Percentiles rank a stretch among this genome's conserved stretches.
phyloP scores from a whole-genome alignment of 2,329 filamentous ascomycete genomes.

The Fusarium torulosum region DNA sequence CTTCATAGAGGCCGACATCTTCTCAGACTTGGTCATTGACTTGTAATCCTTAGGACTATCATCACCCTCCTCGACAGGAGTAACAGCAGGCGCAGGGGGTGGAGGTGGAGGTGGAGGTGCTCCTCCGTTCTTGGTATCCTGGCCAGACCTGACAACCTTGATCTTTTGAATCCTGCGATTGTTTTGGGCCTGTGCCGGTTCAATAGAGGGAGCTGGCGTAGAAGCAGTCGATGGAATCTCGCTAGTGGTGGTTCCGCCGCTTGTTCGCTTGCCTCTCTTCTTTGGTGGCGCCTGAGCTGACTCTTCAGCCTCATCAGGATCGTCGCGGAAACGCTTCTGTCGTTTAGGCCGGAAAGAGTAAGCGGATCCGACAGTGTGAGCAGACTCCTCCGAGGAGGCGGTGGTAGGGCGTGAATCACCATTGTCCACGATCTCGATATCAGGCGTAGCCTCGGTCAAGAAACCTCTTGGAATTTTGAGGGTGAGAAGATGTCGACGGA shows the following conservation, averaged over 20 bases:
- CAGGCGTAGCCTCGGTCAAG: conserved; percentile 54
- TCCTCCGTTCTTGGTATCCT: conserved; percentile 49
- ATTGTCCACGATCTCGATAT: conserved; percentile 55
- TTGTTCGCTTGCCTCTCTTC: conserved; percentile 54
- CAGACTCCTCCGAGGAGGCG: conserved; percentile 65
- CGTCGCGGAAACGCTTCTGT: conserved; percentile 65
- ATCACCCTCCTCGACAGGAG: conserved; percentile 51
- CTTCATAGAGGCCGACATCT: conserved; percentile 76
- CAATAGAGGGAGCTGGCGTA: conserved; percentile 38
- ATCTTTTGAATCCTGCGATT: conserved; percentile 56
- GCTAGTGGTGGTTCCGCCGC: conserved; percentile 22
- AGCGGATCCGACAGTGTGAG: conserved; percentile 62
- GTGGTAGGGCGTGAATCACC: conserved; percentile 66
- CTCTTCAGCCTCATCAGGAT: conserved; percentile 59
- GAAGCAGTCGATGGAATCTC: conserved; percentile 35
- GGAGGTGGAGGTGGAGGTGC: conserved; percentile 7
- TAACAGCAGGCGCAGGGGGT: conserved; percentile 14
- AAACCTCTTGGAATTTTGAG: conserved; percentile 59
- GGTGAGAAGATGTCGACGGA: conserved; percentile 51
- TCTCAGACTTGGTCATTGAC: conserved; percentile 73
- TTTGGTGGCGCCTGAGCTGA: conserved; percentile 54
- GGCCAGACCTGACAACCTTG: conserved; percentile 53
- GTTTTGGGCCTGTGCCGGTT: conserved; percentile 35
- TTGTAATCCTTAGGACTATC: conserved; percentile 67
- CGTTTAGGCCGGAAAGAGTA: conserved; percentile 68